Percentiles rank a stretch among this genome's conserved stretches.
Conservation (phyloP, 1,139 yeast species). For the Hansenula lynferdii region DNA sequence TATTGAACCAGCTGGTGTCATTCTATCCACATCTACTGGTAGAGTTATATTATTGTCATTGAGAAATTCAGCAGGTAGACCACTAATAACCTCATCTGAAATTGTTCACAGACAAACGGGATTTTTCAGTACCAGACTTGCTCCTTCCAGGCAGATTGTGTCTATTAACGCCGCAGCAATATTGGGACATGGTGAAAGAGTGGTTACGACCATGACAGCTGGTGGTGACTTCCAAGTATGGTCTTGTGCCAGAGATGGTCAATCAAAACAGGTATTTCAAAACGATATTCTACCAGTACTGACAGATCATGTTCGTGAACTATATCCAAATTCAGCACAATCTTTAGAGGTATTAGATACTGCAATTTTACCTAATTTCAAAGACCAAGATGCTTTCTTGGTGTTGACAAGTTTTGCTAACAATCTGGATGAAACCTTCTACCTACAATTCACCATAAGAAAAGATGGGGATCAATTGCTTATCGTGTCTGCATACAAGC, state of each 20-base stretch:
- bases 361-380: slow-evolving; percentile 27
- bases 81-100: slow-evolving; percentile 26
- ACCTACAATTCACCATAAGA: slow-evolving; percentile 51
- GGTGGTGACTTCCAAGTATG: slow-evolving; percentile 41
- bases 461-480: slow-evolving; percentile 49
- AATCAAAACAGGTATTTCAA: slow-evolving; percentile 32
- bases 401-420: slow-evolving; percentile 42
- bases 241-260: slow-evolving; percentile 42
- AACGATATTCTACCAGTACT: slow-evolving; percentile 30
- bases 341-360: slow-evolving; percentile 50
- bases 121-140: slow-evolving; percentile 23
- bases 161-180: slow-evolving; percentile 56
- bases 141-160: slow-evolving; percentile 42
- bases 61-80: slow-evolving; percentile 66
- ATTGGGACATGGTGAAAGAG: slow-evolving; percentile 47
- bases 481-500: slow-evolving; percentile 57
- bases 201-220: slow-evolving; percentile 34
- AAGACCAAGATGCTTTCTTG: slow-evolving; percentile 38
- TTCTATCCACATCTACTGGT: slow-evolving; percentile 67
- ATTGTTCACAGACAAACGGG: slow-evolving; percentile 28
- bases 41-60: slow-evolving; percentile 59
- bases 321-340: slow-evolving; percentile 38
- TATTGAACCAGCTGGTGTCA: slow-evolving; percentile 72
- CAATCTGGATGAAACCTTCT: slow-evolving; percentile 28
- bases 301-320: slow-evolving; percentile 32